phyloP scores from a whole-genome alignment of 371 early-diverging fungal species.

The Apophysomyces elegans region DNA sequence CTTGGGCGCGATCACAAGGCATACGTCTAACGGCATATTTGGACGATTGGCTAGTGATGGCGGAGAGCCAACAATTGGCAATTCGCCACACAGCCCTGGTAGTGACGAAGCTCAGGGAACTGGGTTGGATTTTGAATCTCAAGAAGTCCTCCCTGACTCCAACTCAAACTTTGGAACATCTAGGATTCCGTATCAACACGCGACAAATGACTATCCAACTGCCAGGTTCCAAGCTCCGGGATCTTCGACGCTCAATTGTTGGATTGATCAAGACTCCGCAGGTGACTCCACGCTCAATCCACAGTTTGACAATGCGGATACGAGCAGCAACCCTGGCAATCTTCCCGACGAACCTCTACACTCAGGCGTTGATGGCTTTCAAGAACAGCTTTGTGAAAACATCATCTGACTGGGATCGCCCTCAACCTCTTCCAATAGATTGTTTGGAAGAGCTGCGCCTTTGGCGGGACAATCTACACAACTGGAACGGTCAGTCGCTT shows the following conservation, averaged over 20 bases:
- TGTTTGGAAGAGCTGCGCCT: no score
- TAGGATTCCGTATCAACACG: conserved; percentile 27
- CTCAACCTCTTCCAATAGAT: no score
- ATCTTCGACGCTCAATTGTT: conserved; percentile 17
- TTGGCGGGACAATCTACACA: no score
- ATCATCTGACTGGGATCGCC: no score
- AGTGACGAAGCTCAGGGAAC: conserved; percentile 15
- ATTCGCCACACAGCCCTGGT: conserved; percentile 15
- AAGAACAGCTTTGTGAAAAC: no score
- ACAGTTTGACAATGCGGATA: conserved; percentile 32
- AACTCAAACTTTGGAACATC: conserved; percentile 24
- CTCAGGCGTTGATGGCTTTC: no score
- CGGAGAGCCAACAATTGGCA: conserved; percentile 9
- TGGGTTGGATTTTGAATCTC: conserved; percentile 29
- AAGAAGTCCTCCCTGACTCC: conserved; percentile 27
- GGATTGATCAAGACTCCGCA: not conserved
- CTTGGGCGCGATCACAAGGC: conserved; percentile 31
- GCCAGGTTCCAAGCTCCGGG: conserved; percentile 21
- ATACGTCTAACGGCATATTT: conserved; percentile 30
- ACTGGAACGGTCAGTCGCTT: no score
- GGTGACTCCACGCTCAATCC: conserved; percentile 13
- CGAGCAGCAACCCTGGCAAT: conserved; percentile 28
- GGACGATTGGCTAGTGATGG: conserved; percentile 34
- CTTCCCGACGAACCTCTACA: conserved; percentile 17
- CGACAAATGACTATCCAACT: conserved; percentile 15